phyloP scores from a whole-genome alignment of 345 rosid species.

The Syzygium aromaticum region DNA sequence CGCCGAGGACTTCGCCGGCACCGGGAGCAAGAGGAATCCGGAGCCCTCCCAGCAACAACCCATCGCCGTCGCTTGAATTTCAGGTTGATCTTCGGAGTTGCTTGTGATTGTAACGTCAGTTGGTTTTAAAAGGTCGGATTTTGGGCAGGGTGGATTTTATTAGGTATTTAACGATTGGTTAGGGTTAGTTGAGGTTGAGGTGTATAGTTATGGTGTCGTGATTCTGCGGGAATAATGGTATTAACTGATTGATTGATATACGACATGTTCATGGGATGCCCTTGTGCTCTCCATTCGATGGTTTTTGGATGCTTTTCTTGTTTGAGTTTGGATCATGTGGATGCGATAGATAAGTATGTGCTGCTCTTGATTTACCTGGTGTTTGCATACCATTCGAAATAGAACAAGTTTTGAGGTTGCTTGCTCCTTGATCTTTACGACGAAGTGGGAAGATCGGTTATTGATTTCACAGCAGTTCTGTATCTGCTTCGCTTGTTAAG shows the following conservation, averaged over 20 bases:
- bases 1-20: constrained; percentile 58
- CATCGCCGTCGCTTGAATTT: not conserved
- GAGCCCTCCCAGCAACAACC: not conserved
- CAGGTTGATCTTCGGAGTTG: not conserved
- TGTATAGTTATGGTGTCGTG: not conserved
- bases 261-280: not conserved
- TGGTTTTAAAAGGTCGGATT: not conserved
- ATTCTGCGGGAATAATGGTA: not conserved
- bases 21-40: not conserved
- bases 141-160: not conserved
- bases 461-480: not conserved
- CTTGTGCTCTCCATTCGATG: not conserved
- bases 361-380: not conserved
- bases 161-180: not conserved
- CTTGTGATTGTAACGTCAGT: not conserved
- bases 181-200: not conserved
- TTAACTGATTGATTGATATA: not conserved
- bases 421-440: not conserved
- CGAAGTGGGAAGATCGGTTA: not conserved
- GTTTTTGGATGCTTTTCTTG: not conserved
- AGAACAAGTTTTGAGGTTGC: not conserved
- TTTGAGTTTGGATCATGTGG: not conserved
- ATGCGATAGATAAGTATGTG: not conserved
- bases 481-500: not conserved
- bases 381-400: not conserved